Conservation (phyloP, 2,329 filamentous ascomycete genomes). For the Orbilia javanica region DNA sequence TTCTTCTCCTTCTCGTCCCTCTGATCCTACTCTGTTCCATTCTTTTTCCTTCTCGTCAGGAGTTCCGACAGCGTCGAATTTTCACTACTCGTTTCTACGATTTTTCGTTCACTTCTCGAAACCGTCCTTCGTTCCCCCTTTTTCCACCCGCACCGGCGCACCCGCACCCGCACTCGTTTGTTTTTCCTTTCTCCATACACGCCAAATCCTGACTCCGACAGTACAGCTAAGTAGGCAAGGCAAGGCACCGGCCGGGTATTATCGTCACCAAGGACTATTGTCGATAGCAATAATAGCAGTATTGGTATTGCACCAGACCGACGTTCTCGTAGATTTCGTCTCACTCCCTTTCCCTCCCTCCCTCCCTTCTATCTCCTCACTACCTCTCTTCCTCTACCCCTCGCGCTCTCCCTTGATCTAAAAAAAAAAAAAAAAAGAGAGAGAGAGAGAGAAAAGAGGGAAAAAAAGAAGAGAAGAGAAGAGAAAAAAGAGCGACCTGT, state of each 20-base stretch:
- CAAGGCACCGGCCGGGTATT: background rate
- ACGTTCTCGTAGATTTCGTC: background rate
- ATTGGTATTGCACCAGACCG: background rate
- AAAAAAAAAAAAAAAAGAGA: background rate
- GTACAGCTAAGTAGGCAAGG: no score
- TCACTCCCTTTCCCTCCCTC: background rate
- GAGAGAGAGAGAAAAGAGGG: background rate
- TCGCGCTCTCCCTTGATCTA: background rate
- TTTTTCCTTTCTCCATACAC: conserved; percentile 7
- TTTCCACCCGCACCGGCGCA: background rate
- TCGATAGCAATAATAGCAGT: background rate
- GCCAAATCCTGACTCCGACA: background rate
- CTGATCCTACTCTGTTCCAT: background rate
- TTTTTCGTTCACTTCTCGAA: conserved; percentile 23
- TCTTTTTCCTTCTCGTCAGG: background rate
- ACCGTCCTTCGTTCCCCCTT: conserved; percentile 8
- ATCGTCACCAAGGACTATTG: background rate
- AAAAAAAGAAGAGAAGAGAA: background rate
- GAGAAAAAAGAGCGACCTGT: background rate
- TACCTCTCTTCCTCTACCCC: background rate
- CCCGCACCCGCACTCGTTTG: conserved; percentile 10
- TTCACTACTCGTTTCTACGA: conserved; percentile 14
- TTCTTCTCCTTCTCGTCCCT: conserved; percentile 1
- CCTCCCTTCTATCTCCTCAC: no score
- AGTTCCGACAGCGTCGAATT: conserved; percentile 11